Percentiles rank a stretch among this genome's conserved stretches.
phyloP scores from a whole-genome alignment of 2,329 filamentous ascomycete species.

The Fusarium anguioides region DNA sequence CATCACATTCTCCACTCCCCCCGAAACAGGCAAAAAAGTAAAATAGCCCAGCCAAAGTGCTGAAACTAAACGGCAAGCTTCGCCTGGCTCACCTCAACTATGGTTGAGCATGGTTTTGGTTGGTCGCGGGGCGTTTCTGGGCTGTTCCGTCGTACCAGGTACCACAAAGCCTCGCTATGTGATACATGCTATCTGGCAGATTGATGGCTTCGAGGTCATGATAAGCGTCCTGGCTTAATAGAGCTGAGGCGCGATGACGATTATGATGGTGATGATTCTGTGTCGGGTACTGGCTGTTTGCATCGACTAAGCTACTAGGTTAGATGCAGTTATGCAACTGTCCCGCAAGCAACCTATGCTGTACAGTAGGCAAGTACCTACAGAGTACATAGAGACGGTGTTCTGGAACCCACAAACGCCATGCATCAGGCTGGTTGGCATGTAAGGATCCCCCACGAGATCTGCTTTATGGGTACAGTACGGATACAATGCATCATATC shows the following conservation, averaged over 20 bases:
- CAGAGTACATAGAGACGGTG: too few species aligned
- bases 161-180: conserved; percentile 6
- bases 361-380: conserved; percentile 9
- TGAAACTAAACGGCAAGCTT: conserved; percentile 23
- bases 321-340: conserved; percentile 17
- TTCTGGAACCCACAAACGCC: conserved; percentile 33
- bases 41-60: conserved; percentile 19
- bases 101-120: conserved; percentile 3
- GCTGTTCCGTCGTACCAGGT: conserved; percentile 20
- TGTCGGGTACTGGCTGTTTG: conserved; percentile 3
- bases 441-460: conserved; percentile 42
- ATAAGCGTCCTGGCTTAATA: background rate
- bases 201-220: background rate
- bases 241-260: background rate
- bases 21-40: conserved; percentile 24
- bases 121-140: conserved; percentile 3
- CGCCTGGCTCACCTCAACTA: conserved; percentile 12
- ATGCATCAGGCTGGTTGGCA: conserved; percentile 39
- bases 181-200: too few species aligned
- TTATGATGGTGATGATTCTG: background rate
- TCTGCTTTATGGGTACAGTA: conserved; percentile 27
- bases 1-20: conserved; percentile 25
- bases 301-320: background rate
- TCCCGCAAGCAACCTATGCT: conserved; percentile 10
- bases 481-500: conserved; percentile 10